Conservation (phyloP, 2,329 filamentous ascomycete genomes). For the Zelopaecilomyces penicillatus region DNA sequence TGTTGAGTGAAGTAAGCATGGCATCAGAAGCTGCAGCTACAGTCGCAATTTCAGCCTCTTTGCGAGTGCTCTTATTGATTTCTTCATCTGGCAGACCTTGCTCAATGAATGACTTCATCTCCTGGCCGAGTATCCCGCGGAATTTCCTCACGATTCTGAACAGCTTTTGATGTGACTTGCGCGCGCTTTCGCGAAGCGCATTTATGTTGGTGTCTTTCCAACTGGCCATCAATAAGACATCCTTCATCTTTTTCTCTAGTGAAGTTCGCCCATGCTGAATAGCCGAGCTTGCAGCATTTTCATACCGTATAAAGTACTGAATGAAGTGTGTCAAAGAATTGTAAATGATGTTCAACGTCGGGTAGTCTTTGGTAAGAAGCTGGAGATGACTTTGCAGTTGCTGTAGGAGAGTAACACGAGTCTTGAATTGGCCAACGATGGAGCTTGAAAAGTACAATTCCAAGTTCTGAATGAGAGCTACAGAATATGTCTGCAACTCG, state of each 20-base stretch:
- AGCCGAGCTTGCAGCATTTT: conserved; percentile 53
- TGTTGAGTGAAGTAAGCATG: conserved; percentile 14
- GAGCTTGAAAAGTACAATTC: conserved; percentile 72
- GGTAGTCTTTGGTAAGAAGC: conserved; percentile 51
- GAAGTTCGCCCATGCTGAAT: conserved; percentile 59
- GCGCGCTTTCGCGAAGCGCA: conserved; percentile 79
- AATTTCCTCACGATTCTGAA: conserved; percentile 91
- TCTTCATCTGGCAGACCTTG: conserved; percentile 50
- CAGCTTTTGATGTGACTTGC: conserved; percentile 82
- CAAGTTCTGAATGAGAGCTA: conserved; percentile 64
- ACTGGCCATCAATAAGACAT: conserved; percentile 85
- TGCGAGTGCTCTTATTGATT: conserved; percentile 9
- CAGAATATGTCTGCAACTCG: conserved; percentile 55
- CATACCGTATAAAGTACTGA: conserved; percentile 63
- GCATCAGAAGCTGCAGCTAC: conserved; percentile 8
- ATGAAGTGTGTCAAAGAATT: conserved; percentile 70
- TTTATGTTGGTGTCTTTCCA: conserved; percentile 98
- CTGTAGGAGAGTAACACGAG: conserved; percentile 62
- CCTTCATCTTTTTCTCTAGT: conserved; percentile 87
- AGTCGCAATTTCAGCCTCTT: conserved; percentile 1
- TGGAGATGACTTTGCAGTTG: conserved; percentile 58
- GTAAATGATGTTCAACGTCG: conserved; percentile 48
- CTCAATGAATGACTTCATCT: conserved; percentile 58
- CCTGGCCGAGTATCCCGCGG: conserved; percentile 65
- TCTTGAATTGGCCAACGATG: conserved; percentile 70